phyloP scores from a whole-genome alignment of 208 protist species.

The Leishmania aethiopica region DNA sequence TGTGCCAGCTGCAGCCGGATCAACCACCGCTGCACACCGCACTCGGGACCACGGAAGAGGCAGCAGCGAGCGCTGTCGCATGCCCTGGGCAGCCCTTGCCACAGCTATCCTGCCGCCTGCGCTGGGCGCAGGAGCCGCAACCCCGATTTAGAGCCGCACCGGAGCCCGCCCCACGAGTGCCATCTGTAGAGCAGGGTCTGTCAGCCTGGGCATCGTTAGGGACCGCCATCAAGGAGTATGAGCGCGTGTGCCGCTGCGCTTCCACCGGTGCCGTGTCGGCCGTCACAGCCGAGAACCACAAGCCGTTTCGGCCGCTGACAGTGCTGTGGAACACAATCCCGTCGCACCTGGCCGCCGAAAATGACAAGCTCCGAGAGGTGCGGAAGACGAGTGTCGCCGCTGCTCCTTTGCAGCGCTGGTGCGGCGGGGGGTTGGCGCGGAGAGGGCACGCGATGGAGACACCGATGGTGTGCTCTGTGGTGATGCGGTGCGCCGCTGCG shows the following conservation, averaged over 20 bases:
- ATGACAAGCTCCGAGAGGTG: not conserved
- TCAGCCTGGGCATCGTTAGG: conserved; percentile 14
- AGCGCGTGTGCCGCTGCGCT: conserved; percentile 1
- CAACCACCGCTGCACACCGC: not conserved
- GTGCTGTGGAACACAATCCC: conserved; percentile 42
- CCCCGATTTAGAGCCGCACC: not conserved
- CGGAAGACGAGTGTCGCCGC: not conserved
- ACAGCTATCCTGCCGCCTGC: conserved; percentile 15
- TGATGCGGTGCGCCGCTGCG: conserved; percentile 42
- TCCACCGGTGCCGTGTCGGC: not conserved
- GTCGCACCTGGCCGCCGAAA: not conserved
- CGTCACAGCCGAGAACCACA: not conserved
- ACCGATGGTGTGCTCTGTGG: conserved; percentile 41
- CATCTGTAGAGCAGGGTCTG: not conserved
- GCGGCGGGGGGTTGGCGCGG: not conserved
- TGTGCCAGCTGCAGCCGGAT: not conserved
- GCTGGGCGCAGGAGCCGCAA: conserved; percentile 25
- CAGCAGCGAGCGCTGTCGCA: not conserved
- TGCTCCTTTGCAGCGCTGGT: not conserved
- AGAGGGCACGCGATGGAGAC: not conserved
- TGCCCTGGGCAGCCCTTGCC: not conserved
- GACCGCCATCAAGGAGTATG: conserved; percentile 19
- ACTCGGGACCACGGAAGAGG: conserved; percentile 5
- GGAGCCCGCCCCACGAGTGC: not conserved
- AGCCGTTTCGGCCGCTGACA: conserved; percentile 17